Evolutionary conservation across 768 basidiomycete species (phyloP).

Genomic region (Pulveroboletus sp.): DNA sequence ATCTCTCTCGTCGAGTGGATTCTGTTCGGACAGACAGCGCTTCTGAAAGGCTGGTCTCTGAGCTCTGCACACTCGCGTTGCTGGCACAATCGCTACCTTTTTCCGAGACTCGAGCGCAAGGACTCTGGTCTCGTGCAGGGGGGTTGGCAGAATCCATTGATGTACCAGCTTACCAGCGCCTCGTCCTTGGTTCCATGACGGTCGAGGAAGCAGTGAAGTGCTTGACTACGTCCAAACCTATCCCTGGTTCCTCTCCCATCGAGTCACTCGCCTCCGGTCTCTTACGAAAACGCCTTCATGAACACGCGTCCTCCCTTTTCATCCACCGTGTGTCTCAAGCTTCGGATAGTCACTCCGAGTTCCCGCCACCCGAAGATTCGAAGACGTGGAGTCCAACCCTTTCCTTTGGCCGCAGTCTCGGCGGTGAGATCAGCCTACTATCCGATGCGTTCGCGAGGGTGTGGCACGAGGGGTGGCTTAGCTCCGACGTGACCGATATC

Average conservation of each 20-base stretch:
- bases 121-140: constrained; percentile 41
- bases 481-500: constrained; percentile 29
- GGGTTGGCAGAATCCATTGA: constrained; percentile 22
- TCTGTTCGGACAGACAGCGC: background rate
- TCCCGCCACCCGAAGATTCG: constrained; percentile 21
- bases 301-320: constrained; percentile 54
- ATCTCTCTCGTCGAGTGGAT: constrained; percentile 35
- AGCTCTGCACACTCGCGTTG: constrained; percentile 57
- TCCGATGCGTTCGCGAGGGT: constrained; percentile 55
- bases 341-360: constrained; percentile 11
- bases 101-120: constrained; percentile 39
- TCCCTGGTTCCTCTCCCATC: constrained; percentile 35
- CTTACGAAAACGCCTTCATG: constrained; percentile 49
- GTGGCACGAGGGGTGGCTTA: constrained; percentile 40
- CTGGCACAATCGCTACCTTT: constrained; percentile 42
- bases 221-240: constrained; percentile 24
- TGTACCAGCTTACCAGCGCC: constrained; percentile 45
- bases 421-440: constrained; percentile 52
- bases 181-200: constrained; percentile 49
- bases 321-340: constrained; percentile 38
- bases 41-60: constrained; percentile 39
- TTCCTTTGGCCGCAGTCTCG: constrained; percentile 59
- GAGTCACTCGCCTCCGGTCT: constrained; percentile 48
- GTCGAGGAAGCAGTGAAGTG: constrained; percentile 51
- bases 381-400: constrained; percentile 47